Evolutionary conservation across 805 yeast species (phyloP), one percentile per base, ranked within the genome.

Genomic region (Kregervanrija pseudodelftensis): DNA sequence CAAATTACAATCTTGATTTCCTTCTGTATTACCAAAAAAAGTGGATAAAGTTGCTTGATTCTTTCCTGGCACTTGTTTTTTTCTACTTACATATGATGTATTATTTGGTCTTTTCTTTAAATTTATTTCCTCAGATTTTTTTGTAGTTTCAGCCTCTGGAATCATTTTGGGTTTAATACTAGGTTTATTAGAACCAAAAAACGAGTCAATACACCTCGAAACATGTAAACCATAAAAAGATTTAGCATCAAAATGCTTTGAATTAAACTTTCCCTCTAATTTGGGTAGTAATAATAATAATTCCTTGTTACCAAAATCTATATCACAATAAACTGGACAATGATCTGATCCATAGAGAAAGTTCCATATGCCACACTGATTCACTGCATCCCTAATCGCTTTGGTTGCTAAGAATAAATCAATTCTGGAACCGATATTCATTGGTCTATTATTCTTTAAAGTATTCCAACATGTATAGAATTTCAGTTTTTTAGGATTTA

Each of bases 391-490:
- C 3, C 57, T 49, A 1, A 83, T 49, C 0, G 51, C 53, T 8
- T 63, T 49, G 22, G 83, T 73, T 0, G 74, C 63, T 7, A 89
- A 60, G 5, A 91, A 80, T 52, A 82, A 73, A 60, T 91, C 99
- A 17, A 91, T 82, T 43, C 99, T 69, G 2, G 96, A 84, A 0
- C 99, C 97, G 61, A 74, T 84, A 57, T 91, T 91, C 1, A 82
- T 69, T 1, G 93, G 89, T 30, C 99, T 66, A 15, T 85, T 74
- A 53, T 84, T 84, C 42, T 77, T 75, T 52, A 80, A 63, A 2
- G 89, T 84, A 61, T 89, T 90, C 99, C 99, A 91, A 39, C 90
- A 93, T 0, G 97, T 89, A 58, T 84, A 93, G 76, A 89, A 70
- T 16, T 76, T 79, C 55, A 74, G 58, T 40, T 79, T 67, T 12